phyloP scores from a whole-genome alignment of 1,284 basidiomycete species.

The Cutaneotrichosporon arboriforme region DNA sequence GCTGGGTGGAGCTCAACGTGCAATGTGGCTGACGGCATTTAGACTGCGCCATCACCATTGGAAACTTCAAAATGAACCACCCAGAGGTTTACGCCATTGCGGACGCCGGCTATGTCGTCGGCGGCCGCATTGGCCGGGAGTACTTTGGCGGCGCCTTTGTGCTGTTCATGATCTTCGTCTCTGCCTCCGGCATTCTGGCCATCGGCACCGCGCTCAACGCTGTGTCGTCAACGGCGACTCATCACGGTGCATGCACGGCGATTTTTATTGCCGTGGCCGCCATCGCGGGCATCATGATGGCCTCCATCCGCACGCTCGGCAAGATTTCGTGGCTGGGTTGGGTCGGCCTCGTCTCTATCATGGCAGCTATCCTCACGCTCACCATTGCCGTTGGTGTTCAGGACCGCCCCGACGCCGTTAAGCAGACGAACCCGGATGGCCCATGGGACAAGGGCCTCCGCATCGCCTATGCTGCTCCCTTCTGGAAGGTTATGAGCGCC shows the following conservation, averaged over 20 bases:
- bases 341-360: constrained; percentile 31
- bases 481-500: constrained; percentile 40
- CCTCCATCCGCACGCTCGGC: constrained; percentile 41
- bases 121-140: constrained; percentile 12
- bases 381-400: constrained; percentile 46
- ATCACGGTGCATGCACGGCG: constrained; percentile 43
- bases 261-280: constrained; percentile 38
- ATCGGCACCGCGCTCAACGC: constrained; percentile 48
- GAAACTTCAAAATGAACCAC: constrained; percentile 38
- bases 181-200: constrained; percentile 29
- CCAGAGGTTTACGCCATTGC: constrained; percentile 35
- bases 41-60: constrained; percentile 28
- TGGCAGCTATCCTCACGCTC: constrained; percentile 42
- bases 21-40: background rate
- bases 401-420: constrained; percentile 30
- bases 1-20: too few relatives aligned
- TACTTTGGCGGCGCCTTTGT: constrained; percentile 12
- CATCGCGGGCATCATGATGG: constrained; percentile 27
- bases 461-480: constrained; percentile 23
- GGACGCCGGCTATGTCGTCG: constrained; percentile 24
- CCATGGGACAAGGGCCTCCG: constrained; percentile 27
- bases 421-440: background rate
- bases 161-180: constrained; percentile 27
- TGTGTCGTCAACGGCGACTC: constrained; percentile 20
- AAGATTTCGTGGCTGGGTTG: constrained; percentile 45